Base-by-base conservation (phyloP, 352 stramenopile species). In the Globisporangium uncinulatum region DNA sequence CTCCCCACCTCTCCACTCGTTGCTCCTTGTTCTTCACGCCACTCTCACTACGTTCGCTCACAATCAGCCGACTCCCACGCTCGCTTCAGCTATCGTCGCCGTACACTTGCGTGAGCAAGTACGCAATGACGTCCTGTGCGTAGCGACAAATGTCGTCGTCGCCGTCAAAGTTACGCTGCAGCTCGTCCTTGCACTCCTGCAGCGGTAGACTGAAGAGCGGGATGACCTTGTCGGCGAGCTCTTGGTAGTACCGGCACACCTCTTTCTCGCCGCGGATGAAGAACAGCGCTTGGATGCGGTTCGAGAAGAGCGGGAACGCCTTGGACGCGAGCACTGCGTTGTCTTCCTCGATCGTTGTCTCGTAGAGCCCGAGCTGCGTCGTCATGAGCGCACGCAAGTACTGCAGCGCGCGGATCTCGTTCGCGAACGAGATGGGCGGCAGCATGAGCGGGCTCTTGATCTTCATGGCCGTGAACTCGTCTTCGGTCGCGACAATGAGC, bases 191-290 rank as follows among this genome's bases (percentile, higher is more conserved):
- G 61, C 76, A 92, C 46, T 75, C 68, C 11, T 65, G 61, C 43
- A 89, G 69, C n/a, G 81, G 76, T 55, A 92, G 63, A 31, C 74
- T 81, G 51, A 94, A 92, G n/a, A 96, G 68, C 56, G 84, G 80
- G 46, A 88, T 82, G 43, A 92, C 76, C 59, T 87, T 86, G 68
- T 94, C 82, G 37, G 84, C 84, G 47, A 95, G 74, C 56, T 76
- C 61, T 59, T 91, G 78, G 62, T 87, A 95, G 59, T 92, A 86
- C 47, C 72, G 68, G 51, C 83, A 95, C 47, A 95, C 83, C 62
- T 94, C 76, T 54, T 96, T 96, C 60, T 96, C 87, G 11, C 87
- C 87, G 14, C 83, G 79, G 56, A 96, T 90, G 59, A 95, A 93
- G 63, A 93, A 92, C 41, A 95, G 70, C 59, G 84, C 84, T 54